Evolutionary conservation across 2,329 filamentous ascomycete species (phyloP).

Genomic region (Fusarium citri): DNA sequence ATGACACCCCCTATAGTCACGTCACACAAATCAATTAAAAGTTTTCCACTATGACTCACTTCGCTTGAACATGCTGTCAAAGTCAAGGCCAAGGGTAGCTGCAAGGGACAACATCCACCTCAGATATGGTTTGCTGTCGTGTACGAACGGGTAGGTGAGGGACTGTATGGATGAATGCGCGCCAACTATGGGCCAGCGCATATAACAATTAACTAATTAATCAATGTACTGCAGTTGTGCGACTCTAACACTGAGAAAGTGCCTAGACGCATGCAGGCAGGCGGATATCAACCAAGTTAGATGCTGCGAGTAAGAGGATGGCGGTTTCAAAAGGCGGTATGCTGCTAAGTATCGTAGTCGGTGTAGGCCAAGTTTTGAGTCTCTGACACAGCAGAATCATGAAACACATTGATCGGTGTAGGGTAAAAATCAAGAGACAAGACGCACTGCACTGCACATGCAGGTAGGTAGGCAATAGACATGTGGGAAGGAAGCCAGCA

Average conservation of each 20-base stretch:
- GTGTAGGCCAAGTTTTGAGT: constrained; percentile 28
- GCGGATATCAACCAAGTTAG: not conserved
- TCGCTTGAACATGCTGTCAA: not conserved
- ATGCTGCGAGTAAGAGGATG: constrained; percentile 21
- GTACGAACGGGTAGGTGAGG: constrained; percentile 35
- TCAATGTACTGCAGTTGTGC: not conserved
- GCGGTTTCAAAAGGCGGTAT: constrained; percentile 43
- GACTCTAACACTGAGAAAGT: constrained; percentile 16
- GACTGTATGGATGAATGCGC: constrained; percentile 14
- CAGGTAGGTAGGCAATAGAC: constrained; percentile 19
- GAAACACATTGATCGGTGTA: constrained; percentile 39
- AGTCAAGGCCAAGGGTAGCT: constrained; percentile 22
- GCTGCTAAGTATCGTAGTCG: constrained; percentile 21
- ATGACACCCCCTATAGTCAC: constrained; percentile 1
- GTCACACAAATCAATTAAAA: constrained; percentile 12
- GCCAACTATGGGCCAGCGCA: constrained; percentile 31
- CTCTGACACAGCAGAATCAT: constrained; percentile 15
- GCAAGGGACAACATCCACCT: constrained; percentile 29
- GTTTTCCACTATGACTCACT: constrained; percentile 12
- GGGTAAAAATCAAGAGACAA: constrained; percentile 13
- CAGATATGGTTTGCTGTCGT: constrained; percentile 28
- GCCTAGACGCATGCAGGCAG: constrained; percentile 11
- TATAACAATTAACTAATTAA: not conserved
- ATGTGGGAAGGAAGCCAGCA: constrained; percentile 24
- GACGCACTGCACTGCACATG: constrained; percentile 12